Percentiles rank a stretch among this genome's conserved stretches.
Evolutionary conservation across 176 grass and related monocot genomes (phyloP).

Genomic region (Pontederia crassipes): DNA sequence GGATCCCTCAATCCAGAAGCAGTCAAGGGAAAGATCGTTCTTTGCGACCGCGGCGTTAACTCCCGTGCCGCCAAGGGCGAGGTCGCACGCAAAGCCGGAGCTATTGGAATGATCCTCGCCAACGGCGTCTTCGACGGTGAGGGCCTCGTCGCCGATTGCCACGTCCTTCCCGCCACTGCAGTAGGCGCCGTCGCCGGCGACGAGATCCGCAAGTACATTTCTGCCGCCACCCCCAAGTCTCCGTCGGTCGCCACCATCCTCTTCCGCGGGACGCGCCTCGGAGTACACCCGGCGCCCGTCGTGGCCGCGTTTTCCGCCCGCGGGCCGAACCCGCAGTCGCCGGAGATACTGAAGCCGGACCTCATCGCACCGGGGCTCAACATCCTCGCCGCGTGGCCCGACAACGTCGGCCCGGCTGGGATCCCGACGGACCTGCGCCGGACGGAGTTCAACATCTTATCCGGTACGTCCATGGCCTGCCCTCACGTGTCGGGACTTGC

Average conservation of each 20-base stretch:
- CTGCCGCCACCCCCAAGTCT: background rate
- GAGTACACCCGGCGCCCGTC: background rate
- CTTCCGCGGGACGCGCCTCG: conserved; percentile 4
- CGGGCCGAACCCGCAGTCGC: conserved; percentile 1
- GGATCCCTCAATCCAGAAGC: background rate
- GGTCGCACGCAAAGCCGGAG: background rate
- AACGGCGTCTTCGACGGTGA: background rate
- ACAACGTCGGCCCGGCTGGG: background rate
- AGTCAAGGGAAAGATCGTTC: background rate
- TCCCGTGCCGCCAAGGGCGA: conserved; percentile 3
- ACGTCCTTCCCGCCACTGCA: background rate
- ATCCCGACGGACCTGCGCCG: no score
- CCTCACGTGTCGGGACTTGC: conserved; percentile 1
- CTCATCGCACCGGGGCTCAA: background rate
- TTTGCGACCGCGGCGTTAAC: background rate
- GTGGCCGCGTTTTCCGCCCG: background rate
- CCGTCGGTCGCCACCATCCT: background rate
- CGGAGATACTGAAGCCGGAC: conserved; percentile 3
- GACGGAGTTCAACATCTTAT: background rate
- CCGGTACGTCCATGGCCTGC: conserved; percentile 11
- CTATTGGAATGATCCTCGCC: background rate
- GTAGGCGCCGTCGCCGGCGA: background rate
- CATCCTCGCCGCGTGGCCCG: background rate
- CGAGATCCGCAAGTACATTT: conserved; percentile 5
- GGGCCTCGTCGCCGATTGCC: conserved; percentile 3